Evolutionary conservation across 345 rosid genomes (phyloP).

Genomic region (Atalantia buxifolia): DNA sequence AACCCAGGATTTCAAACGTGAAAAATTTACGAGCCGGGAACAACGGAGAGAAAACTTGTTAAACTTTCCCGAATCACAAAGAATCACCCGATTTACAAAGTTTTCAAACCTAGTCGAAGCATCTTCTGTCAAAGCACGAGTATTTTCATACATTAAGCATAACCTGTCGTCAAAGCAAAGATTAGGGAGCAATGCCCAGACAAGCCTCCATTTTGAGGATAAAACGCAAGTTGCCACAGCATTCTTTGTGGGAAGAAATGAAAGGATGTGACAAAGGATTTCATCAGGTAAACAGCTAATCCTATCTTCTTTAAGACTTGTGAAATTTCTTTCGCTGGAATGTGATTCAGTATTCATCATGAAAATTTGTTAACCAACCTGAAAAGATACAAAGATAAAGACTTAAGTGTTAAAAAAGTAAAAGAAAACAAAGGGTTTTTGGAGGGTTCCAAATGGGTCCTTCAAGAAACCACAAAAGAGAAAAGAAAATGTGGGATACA

Average conservation of each 20-base stretch:
- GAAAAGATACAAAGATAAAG: too few relatives aligned
- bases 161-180: not conserved
- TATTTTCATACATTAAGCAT: not conserved
- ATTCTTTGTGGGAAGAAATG: not conserved
- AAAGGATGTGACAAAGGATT: slow-evolving; percentile 13
- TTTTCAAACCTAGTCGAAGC: not conserved
- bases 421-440: not conserved
- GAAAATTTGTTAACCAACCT: not conserved
- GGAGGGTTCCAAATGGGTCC: not conserved
- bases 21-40: not conserved
- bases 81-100: not conserved
- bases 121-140: not conserved
- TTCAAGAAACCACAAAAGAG: not conserved
- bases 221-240: not conserved
- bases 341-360: not conserved
- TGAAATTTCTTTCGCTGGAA: not conserved
- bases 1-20: not conserved
- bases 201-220: slow-evolving; percentile 12
- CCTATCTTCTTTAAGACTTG: not conserved
- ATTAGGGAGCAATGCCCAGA: not conserved
- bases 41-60: not conserved
- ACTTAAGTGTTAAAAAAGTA: too few relatives aligned
- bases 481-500: not conserved
- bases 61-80: not conserved
- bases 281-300: slow-evolving; percentile 1